A percentile compares a stretch with the other conserved stretches of the same genome.
Conservation (phyloP, 2,329 filamentous ascomycete species). For the Fusarium mangiferae region DNA sequence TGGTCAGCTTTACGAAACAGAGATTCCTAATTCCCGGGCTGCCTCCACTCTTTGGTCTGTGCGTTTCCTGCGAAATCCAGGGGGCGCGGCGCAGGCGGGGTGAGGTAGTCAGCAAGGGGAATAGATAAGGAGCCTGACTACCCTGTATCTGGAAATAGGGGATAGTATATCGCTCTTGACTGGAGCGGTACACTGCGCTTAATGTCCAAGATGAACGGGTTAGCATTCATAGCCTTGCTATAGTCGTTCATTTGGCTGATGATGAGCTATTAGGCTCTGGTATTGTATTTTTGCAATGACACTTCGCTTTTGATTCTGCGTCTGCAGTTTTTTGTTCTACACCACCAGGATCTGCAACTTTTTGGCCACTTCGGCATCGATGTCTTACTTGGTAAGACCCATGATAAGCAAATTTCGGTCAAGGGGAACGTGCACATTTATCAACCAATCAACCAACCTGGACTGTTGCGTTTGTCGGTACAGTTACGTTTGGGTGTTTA, state of each 20-base stretch:
- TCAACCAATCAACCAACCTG: too few species aligned
- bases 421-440: neutral
- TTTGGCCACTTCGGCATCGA: too few species aligned
- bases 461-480: too few species aligned
- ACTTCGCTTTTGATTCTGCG: neutral
- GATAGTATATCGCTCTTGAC: neutral
- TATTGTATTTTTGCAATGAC: too few species aligned
- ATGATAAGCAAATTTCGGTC: neutral
- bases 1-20: neutral
- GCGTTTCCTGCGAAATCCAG: neutral
- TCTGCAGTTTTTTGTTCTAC: too few species aligned
- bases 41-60: neutral
- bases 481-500: too few species aligned
- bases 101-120: neutral
- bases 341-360: too few species aligned
- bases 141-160: neutral
- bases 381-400: neutral
- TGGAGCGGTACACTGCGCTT: neutral
- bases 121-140: neutral
- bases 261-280: rapidly evolving
- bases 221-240: rapidly evolving
- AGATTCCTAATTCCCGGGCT: neutral
- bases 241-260: neutral
- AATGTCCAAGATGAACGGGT: neutral
- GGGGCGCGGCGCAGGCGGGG: neutral